Evolutionary conservation across 2,329 filamentous ascomycete species (phyloP).

Genomic region (Byssochlamys sp.): DNA sequence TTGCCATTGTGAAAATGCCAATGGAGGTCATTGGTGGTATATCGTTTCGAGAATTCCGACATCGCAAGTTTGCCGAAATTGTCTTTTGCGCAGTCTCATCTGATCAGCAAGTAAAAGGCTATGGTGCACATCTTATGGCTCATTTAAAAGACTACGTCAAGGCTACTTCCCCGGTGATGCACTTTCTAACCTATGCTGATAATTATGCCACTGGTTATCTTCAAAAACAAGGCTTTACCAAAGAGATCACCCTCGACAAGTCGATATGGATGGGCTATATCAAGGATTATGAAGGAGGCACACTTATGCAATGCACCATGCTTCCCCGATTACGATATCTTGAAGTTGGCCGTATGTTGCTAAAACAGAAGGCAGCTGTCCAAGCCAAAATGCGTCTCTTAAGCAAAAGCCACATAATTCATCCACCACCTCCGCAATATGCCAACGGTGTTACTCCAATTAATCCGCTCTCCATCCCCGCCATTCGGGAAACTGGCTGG

Average conservation of each 20-base stretch:
- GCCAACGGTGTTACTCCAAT: constrained; percentile 63
- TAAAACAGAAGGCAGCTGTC: constrained; percentile 94
- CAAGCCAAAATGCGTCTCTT: constrained; percentile 90
- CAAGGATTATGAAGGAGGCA: constrained; percentile 58
- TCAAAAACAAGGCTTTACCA: constrained; percentile 97
- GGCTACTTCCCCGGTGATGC: constrained; percentile 91
- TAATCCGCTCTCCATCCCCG: constrained; percentile 74
- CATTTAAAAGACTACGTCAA: constrained; percentile 98
- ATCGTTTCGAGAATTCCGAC: constrained; percentile 88
- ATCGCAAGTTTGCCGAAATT: constrained; percentile 89
- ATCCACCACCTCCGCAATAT: constrained; percentile 79
- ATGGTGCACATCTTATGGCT: constrained; percentile 94
- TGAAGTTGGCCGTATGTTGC: constrained; percentile 81
- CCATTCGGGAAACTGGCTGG: constrained; percentile 88
- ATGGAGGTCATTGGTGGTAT: constrained; percentile 90
- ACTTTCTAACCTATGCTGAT: constrained; percentile 96
- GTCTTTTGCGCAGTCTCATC: constrained; percentile 97
- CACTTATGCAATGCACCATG: constrained; percentile 99
- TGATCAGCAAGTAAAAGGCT: constrained; percentile 97
- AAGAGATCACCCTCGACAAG: constrained; percentile 87
- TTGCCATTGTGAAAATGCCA: constrained; percentile 94
- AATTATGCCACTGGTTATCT: constrained; percentile 99
- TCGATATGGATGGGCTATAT: constrained; percentile 77
- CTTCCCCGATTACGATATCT: constrained; percentile 88
- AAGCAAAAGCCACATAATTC: constrained; percentile 76